Evolutionary conservation across 1,284 basidiomycete species (phyloP).

Genomic region (Ceratobasidium theobromae): DNA sequence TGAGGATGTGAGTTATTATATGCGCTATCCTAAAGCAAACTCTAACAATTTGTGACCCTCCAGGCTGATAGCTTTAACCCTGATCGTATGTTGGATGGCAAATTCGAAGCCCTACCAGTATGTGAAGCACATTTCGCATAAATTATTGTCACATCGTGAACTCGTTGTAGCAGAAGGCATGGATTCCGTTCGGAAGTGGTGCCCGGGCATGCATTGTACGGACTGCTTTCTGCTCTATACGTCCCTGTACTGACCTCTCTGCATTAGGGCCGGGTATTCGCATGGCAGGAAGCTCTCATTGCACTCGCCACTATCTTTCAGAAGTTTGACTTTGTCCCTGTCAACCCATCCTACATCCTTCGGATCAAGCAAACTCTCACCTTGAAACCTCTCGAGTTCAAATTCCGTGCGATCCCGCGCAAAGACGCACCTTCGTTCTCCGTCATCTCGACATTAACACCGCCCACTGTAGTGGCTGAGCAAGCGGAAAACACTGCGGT

Average conservation of each 20-base stretch:
- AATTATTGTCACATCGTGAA: background rate
- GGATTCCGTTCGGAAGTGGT: conserved; percentile 39
- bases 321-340: conserved; percentile 40
- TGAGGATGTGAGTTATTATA: conserved; percentile 37
- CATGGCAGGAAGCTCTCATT: conserved; percentile 40
- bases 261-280: conserved; percentile 38
- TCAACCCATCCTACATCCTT: conserved; percentile 39
- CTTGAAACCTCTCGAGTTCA: conserved; percentile 41
- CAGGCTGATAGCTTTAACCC: conserved; percentile 41
- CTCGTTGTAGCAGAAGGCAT: conserved; percentile 11
- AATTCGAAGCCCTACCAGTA: conserved; percentile 38
- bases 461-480: background rate
- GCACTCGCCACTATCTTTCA: conserved; percentile 40
- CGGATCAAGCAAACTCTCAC: conserved; percentile 40
- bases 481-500: conserved; percentile 24
- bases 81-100: conserved; percentile 51
- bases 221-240: conserved; percentile 36
- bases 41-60: background rate
- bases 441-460: background rate
- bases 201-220: conserved; percentile 20
- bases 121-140: background rate
- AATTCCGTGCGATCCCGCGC: conserved; percentile 39
- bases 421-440: conserved; percentile 28
- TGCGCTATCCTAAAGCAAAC: background rate
- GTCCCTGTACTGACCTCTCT: background rate